Evolutionary conservation across 2,329 filamentous ascomycete species (phyloP).

Genomic region (Cladosporium sp.): DNA sequence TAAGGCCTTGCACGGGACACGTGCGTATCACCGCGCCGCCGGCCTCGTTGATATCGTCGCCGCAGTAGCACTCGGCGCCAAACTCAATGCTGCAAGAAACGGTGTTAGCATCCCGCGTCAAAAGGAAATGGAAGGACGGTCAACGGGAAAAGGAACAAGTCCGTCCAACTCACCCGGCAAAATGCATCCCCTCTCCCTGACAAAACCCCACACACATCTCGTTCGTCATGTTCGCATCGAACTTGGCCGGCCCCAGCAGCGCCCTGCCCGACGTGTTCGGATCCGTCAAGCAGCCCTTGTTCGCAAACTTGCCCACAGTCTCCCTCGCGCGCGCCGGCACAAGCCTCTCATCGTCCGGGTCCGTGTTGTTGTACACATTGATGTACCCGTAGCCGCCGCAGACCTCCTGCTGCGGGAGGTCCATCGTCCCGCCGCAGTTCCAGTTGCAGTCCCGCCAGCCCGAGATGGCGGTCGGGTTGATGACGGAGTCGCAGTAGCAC

Average conservation of each 20-base stretch:
- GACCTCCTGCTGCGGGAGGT: conserved; percentile 18
- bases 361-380: conserved; percentile 30
- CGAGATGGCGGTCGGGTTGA: conserved; percentile 24
- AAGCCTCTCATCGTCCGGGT: conserved; percentile 23
- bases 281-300: conserved; percentile 22
- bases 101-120: not conserved
- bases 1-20: conserved; percentile 19
- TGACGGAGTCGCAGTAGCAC: conserved; percentile 30
- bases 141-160: not conserved
- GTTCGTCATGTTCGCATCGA: conserved; percentile 19
- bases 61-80: conserved; percentile 25
- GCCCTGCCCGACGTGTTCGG: conserved; percentile 17
- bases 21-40: conserved; percentile 15
- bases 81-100: conserved; percentile 13
- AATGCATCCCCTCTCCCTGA: conserved; percentile 22
- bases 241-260: conserved; percentile 15
- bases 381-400: conserved; percentile 29
- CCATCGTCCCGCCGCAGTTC: conserved; percentile 25
- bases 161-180: conserved; percentile 22
- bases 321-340: conserved; percentile 16
- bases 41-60: conserved; percentile 16
- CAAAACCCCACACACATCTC: conserved; percentile 28
- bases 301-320: conserved; percentile 20
- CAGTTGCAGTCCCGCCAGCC: conserved; percentile 19
- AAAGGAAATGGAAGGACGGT: conserved; percentile 3